Conservation (phyloP, 441 rosid genomes). For the Pelargonium cotyledonis region DNA sequence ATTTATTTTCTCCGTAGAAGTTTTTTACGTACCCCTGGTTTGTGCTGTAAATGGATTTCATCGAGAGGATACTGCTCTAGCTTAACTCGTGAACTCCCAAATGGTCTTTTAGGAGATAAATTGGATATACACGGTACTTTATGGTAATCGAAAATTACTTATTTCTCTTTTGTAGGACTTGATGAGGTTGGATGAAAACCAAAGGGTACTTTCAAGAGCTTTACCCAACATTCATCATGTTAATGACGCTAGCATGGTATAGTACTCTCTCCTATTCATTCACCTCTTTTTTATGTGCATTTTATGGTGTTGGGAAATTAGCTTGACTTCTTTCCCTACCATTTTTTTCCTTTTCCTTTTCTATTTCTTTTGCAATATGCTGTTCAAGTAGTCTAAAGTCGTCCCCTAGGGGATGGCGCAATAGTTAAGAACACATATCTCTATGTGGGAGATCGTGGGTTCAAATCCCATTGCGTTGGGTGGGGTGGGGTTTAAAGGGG, state of each 20-base stretch:
- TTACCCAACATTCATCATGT: slow-evolving; percentile 71
- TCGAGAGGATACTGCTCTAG: neutral
- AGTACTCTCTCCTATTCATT: slow-evolving; percentile 3
- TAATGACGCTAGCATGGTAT: slow-evolving; percentile 72
- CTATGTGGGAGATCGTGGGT: no score
- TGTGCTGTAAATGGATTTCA: neutral
- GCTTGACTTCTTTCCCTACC: neutral
- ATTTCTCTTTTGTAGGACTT: slow-evolving; percentile 49
- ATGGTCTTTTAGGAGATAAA: neutral
- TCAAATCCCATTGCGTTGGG: no score
- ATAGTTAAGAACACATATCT: no score
- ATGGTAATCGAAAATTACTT: slow-evolving; percentile 8
- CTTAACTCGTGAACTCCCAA: slow-evolving; percentile 8
- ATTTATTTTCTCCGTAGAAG: neutral
- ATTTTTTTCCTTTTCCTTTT: neutral
- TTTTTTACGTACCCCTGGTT: neutral
- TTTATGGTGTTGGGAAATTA: neutral
- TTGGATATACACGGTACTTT: neutral
- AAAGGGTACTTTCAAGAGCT: slow-evolving; percentile 67
- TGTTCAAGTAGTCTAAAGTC: neutral
- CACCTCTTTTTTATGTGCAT: neutral
- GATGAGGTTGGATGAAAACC: slow-evolving; percentile 72
- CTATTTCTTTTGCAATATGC: neutral
- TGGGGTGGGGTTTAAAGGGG: no score
- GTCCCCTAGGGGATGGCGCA: no score